Conservation (phyloP, 2,329 filamentous ascomycete genomes). For the Ophiostoma quercus region DNA sequence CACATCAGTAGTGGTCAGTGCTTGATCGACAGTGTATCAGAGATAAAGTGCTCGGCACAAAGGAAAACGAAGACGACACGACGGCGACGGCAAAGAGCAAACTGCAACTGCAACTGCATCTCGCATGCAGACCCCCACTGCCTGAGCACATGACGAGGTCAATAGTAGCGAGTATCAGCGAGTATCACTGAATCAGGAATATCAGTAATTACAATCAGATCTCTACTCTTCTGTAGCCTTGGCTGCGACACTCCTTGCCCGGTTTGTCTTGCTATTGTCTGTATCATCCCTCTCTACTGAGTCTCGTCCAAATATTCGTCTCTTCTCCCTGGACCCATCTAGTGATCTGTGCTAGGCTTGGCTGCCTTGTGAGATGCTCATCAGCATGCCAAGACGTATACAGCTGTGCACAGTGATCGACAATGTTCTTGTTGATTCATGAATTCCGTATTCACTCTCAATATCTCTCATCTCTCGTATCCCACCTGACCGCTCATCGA, state of each 20-base stretch:
- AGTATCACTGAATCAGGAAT: not conserved
- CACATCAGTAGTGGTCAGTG: not conserved
- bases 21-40: not conserved
- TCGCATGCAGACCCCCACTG: not conserved
- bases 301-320: not conserved
- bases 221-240: not conserved
- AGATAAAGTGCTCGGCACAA: constrained; percentile 23
- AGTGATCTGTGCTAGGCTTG: constrained; percentile 3
- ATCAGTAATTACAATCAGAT: not conserved
- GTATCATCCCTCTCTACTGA: not conserved
- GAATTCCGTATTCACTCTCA: not conserved
- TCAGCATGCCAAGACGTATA: constrained; percentile 10
- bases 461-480: not conserved
- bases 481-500: not conserved
- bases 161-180: not conserved
- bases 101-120: not conserved
- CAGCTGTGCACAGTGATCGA: not conserved
- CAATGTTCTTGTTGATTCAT: not conserved
- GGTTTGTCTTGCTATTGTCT: not conserved
- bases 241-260: not conserved
- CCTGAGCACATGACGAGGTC: not conserved
- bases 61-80: constrained; percentile 23
- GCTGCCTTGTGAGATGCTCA: constrained; percentile 9
- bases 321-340: not conserved
- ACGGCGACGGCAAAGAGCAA: not conserved